These are phyloP conservation scores for Scytalidium lignicola DNA, from an alignment of 2,329 filamentous ascomycete species.

Conservation along the genomic window DNA sequence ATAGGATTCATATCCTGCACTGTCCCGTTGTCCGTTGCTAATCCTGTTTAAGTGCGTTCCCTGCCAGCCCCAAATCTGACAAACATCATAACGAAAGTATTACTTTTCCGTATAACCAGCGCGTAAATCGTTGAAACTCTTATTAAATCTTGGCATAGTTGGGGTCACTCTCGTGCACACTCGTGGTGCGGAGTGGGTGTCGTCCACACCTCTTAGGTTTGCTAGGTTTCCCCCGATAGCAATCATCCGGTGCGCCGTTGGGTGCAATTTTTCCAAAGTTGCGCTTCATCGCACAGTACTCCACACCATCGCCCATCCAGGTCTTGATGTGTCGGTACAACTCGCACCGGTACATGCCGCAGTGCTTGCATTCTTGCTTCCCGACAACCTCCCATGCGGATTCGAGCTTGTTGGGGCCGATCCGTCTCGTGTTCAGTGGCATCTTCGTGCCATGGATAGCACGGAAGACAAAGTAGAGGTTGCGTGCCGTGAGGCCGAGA, in stretches of 20 bases:
- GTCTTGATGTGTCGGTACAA: conserved; percentile 56
- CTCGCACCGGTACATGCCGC: conserved; percentile 56
- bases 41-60: too few species aligned
- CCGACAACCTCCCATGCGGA: conserved; percentile 59
- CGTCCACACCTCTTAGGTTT: conserved; percentile 54
- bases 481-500: conserved; percentile 52
- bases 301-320: conserved; percentile 51
- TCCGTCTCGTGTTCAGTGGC: conserved; percentile 50
- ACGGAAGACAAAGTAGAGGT: conserved; percentile 54
- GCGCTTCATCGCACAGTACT: conserved; percentile 57
- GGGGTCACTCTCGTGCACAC: neutral
- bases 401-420: conserved; percentile 58
- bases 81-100: too few species aligned
- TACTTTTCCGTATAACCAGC: too few species aligned
- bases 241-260: conserved; percentile 43
- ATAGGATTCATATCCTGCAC: too few species aligned
- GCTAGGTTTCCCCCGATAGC: conserved; percentile 56
- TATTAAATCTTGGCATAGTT: neutral
- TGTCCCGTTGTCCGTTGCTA: too few species aligned
- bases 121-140: too few species aligned
- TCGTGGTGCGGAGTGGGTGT: conserved; percentile 30
- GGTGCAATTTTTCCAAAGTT: conserved; percentile 48
- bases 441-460: conserved; percentile 48
- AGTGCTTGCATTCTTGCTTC: conserved; percentile 58
- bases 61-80: too few species aligned